phyloP scores from a whole-genome alignment of 345 rosid species.

The Euclidium syriacum region DNA sequence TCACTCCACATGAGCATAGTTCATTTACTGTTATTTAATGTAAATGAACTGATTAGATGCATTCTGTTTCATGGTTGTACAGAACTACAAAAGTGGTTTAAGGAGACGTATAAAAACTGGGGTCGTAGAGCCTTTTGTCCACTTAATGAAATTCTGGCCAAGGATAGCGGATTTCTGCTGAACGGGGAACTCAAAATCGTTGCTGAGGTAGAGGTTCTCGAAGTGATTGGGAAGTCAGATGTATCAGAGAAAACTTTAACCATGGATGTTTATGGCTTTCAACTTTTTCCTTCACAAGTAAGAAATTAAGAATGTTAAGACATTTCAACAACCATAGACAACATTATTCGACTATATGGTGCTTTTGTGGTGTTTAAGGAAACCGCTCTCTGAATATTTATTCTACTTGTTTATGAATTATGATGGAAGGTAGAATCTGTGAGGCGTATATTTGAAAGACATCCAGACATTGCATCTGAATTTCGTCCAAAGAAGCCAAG shows the following conservation, averaged over 20 bases:
- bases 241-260: background rate
- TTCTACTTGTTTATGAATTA: no score
- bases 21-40: background rate
- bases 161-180: slow-evolving; percentile 29
- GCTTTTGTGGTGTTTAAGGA: no score
- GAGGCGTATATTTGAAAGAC: background rate
- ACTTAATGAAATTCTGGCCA: background rate
- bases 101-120: background rate
- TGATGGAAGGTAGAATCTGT: background rate
- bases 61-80: background rate
- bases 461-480: background rate
- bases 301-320: no score
- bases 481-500: background rate
- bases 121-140: background rate
- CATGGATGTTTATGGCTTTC: background rate
- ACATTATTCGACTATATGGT: background rate
- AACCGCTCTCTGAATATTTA: no score
- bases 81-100: background rate
- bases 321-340: no score
- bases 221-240: slow-evolving; percentile 15
- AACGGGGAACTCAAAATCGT: slow-evolving; percentile 57
- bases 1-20: no score
- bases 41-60: background rate
- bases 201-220: slow-evolving; percentile 44
- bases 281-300: background rate